Base-by-base conservation (phyloP, 352 stramenopile genomes). In the Pythium scleroteichum region DNA sequence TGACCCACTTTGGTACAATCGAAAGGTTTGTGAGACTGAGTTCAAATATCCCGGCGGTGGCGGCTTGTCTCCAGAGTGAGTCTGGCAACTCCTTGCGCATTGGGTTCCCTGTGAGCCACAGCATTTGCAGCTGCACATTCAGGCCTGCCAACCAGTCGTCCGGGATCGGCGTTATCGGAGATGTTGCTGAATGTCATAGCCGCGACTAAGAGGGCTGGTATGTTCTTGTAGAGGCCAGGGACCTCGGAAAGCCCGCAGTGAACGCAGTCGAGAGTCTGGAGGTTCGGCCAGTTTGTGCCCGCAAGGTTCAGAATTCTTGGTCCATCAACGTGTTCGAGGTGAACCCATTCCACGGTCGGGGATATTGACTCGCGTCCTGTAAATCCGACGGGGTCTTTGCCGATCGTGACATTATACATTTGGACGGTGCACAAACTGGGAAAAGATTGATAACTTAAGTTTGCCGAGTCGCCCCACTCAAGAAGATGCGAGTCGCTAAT, bases 341-440 rank as follows among this genome's bases (percentile, higher is more conserved):
- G 29, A 17, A 68, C 47, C 53, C 47, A 68, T 24, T 68, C 61
- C n/a, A 68, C 1, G 10, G 10, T 7, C 35, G 47, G 9, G 33
- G 8, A 1, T 46, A 68, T 5, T 7, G 51, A 51, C 3, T 46
- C 1, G 2, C 8, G 1, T 16, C 52, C 45, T n/a, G 45, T 49
- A 3, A 57, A 27, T 14, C 26, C 23, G 20, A 48, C 19, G 23
- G 45, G 39, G 7, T 56, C 44, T 2, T 45, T 20, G 14, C 6
- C 27, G 10, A 61, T 32, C 10, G 22, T n/a, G 12, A 68, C 20
- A 12, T 20, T 19, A 33, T 23, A 45, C 0, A 68, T 23, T 4
- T 53, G 3, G 45, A 58, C 23, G 1, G 44, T 49, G 3, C 41
- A 39, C 6, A 64, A 8, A 16, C 35, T 48, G 0, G 10, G n/a